Base-by-base conservation (phyloP, 495 filamentous ascomycete species). In the Umbilicaria muhlenbergii region DNA sequence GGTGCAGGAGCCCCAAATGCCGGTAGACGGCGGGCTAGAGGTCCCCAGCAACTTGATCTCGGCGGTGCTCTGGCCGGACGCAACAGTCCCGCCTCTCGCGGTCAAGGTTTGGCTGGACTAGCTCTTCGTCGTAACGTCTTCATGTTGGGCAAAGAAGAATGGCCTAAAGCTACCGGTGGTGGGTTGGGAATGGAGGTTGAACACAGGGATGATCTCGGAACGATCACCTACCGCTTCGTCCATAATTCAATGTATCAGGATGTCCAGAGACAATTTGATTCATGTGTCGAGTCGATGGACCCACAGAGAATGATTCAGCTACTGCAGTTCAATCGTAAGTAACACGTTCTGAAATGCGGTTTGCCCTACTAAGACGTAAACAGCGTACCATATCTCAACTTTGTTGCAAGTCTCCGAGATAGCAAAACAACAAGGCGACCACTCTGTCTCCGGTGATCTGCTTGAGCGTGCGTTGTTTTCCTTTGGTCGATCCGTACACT, bases 381-480 rank as follows among this genome's bases (percentile, higher is more conserved):
- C 33, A 65, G 56, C 86, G 1, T 96, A 95, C 55, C 87, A 96
- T 54, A 77, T 96, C 47, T 89, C 88, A 0, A 91, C 87, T 2
- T 74, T 98, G 8, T 77, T 95, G 36, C 87, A 94, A 58, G 86
- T 91, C 16, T 92, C 86, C 42, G 86, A 88, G 58, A 81, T 95
- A 36, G 86, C 86, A 15, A 84, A 86, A 56, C 82, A 94, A 36
- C 82, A 94, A 53, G 71, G 83, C 32, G 89, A 96, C 55, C 77
- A 86, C 50, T 75, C 86, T 3, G 72, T 86, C 3, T 76, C 89
- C 2, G 80, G 84, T 18, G 91, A 96, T 51, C 72, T 95, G 8
- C 75, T 94, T 40, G 91, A 96, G 61, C 71, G 91, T 32, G 87
- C 89, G 2, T 69, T 99, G 11, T 96, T 94, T 64, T 83, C 83